Conservation (phyloP, 2,329 filamentous ascomycete genomes). For the Acrocalymma vagum region DNA sequence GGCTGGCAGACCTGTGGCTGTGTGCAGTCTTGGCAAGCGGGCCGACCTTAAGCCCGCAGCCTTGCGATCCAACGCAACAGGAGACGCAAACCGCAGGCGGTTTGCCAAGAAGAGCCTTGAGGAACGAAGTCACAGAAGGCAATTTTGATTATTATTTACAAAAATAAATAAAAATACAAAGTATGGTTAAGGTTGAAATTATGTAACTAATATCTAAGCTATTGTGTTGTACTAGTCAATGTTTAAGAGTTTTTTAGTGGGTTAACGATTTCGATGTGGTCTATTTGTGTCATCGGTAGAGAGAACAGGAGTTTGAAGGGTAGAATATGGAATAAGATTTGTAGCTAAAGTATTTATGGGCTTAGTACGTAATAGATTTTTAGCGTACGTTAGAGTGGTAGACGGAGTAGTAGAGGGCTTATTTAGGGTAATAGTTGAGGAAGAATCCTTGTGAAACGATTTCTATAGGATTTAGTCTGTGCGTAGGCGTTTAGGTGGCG, state of each 20-base stretch:
- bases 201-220: slow-evolving; percentile 7
- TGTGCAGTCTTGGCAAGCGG: too few relatives aligned
- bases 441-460: slow-evolving; percentile 2
- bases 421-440: slow-evolving; percentile 2
- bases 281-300: slow-evolving; percentile 7
- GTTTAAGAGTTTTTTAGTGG: slow-evolving; percentile 5
- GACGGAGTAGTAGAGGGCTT: slow-evolving; percentile 2
- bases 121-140: slow-evolving; percentile 9
- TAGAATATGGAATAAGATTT: slow-evolving; percentile 7
- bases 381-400: slow-evolving; percentile 1
- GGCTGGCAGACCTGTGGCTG: too few relatives aligned
- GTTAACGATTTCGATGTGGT: slow-evolving; percentile 6
- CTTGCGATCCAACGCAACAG: too few relatives aligned
- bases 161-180: too few relatives aligned
- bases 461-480: slow-evolving; percentile 5
- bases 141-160: slow-evolving; percentile 4
- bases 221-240: slow-evolving; percentile 5
- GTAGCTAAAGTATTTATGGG: slow-evolving; percentile 3
- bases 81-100: slow-evolving; percentile 7
- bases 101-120: slow-evolving; percentile 11
- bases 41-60: too few relatives aligned
- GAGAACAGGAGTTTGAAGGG: slow-evolving; percentile 6
- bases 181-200: slow-evolving; percentile 6
- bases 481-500: slow-evolving; percentile 4
- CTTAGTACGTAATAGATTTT: slow-evolving; percentile 6